Conservation (phyloP, 2,329 filamentous ascomycete genomes). For the Microdochium bolleyi region DNA sequence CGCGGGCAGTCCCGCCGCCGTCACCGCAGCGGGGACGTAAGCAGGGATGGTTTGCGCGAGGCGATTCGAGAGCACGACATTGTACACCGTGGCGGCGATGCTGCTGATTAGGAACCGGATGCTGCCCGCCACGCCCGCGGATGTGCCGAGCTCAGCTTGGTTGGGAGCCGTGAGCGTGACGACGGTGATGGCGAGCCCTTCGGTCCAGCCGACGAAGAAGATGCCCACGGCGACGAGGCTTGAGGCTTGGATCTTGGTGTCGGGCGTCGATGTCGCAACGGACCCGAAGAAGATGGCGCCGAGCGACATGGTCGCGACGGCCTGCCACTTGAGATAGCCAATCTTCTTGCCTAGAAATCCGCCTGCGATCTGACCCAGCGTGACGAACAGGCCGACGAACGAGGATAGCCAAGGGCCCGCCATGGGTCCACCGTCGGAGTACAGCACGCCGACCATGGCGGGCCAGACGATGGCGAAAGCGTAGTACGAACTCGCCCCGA, state of each 20-base stretch:
- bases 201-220: constrained; percentile 26
- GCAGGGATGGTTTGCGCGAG: constrained; percentile 18
- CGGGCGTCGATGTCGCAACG: constrained; percentile 18
- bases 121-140: constrained; percentile 24
- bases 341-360: constrained; percentile 16
- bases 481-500: constrained; percentile 28
- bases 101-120: constrained; percentile 25
- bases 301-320: constrained; percentile 19
- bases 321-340: constrained; percentile 22
- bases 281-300: constrained; percentile 21
- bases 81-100: constrained; percentile 24
- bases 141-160: constrained; percentile 24
- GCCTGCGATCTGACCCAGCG: constrained; percentile 15
- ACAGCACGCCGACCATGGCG: constrained; percentile 21
- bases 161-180: constrained; percentile 23
- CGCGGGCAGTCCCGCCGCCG: constrained; percentile 27
- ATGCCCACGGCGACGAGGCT: constrained; percentile 20
- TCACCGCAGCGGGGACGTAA: constrained; percentile 20
- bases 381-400: constrained; percentile 18
- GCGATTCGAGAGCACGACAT: constrained; percentile 22
- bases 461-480: constrained; percentile 29
- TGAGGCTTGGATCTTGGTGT: constrained; percentile 15
- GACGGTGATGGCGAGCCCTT: constrained; percentile 23
- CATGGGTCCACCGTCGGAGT: constrained; percentile 14
- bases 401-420: constrained; percentile 15